Evolutionary conservation across 2,329 filamentous ascomycete species (phyloP).

Genomic region (Chaetomium sp.): DNA sequence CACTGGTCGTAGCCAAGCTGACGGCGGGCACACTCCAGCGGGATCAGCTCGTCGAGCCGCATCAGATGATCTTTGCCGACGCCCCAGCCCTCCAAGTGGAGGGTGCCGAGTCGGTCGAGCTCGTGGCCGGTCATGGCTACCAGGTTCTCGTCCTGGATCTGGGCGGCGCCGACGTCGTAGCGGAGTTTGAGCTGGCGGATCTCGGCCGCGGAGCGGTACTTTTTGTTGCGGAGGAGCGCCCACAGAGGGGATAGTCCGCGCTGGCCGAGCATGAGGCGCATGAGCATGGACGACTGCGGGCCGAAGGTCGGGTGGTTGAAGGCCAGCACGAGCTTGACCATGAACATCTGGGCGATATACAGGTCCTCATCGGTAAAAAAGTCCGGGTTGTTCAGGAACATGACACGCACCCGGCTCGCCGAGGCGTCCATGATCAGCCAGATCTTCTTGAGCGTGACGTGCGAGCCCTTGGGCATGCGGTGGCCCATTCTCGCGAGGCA

Average conservation of each 20-base stretch:
- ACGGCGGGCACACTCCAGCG: slow-evolving; percentile 48
- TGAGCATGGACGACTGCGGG: slow-evolving; percentile 42
- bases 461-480: slow-evolving; percentile 44
- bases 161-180: slow-evolving; percentile 43
- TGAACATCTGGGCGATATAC: slow-evolving; percentile 55
- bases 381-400: slow-evolving; percentile 43
- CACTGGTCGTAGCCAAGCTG: slow-evolving; percentile 47
- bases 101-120: slow-evolving; percentile 43
- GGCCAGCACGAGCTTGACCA: slow-evolving; percentile 65
- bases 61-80: slow-evolving; percentile 39
- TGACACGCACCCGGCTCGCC: slow-evolving; percentile 48
- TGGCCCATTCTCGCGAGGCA: slow-evolving; percentile 53
- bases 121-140: slow-evolving; percentile 46
- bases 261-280: slow-evolving; percentile 56
- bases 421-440: slow-evolving; percentile 68
- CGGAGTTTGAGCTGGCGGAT: slow-evolving; percentile 50
- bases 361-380: slow-evolving; percentile 57
- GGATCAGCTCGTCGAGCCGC: slow-evolving; percentile 52
- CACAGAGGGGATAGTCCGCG: slow-evolving; percentile 49
- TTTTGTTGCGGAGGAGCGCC: slow-evolving; percentile 51
- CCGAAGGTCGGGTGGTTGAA: slow-evolving; percentile 58
- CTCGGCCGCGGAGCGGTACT: slow-evolving; percentile 43
- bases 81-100: slow-evolving; percentile 53
- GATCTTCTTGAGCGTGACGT: slow-evolving; percentile 52
- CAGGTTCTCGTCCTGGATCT: slow-evolving; percentile 21